Evolutionary conservation across 2,329 filamentous ascomycete genomes (phyloP), one percentile per base, ranked within the genome.

Genomic region (Hypoxylon sp.): DNA sequence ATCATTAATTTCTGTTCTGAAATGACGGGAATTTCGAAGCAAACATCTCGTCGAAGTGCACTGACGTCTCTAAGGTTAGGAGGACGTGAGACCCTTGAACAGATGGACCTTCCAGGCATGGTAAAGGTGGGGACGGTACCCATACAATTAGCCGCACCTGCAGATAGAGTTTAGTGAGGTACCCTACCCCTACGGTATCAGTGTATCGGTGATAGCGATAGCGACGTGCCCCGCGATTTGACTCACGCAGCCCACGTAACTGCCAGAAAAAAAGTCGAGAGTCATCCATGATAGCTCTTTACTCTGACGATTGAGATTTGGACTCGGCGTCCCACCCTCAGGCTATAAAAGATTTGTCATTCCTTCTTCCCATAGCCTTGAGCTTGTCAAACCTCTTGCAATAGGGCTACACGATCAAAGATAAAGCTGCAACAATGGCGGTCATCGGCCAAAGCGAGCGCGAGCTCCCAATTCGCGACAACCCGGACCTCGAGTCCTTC

Each of bases 401-500:
- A 11, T 17, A 51, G 42, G 19, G 44, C 29, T 7, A 27, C 47
- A 54, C 6, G 42, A 37, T 8, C 52, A 56, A 35, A 19, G 2
- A 29, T 35, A 47, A 21, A 37, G 17, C 13, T 13, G 46, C 37
- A 15, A 62, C 59, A 32, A 74, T 74, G 73, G 69, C 71, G 29
- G 59, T 31, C 32, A 60, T 70, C 15, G 48, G 19, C 19, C 57
- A 69, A 58, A 68, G 70, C 42, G 69, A 71, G 51, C 72, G 69
- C 50, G 72, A 71, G 63, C 58, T 75, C 39, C 75, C 75, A 15
- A 69, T 77, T 59, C 74, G 73, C 68, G 70, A 69, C 62, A 75
- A 72, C 57, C 72, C 74, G 56, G 74, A 75, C 57, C 69, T 76
- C 47, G 74, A 72, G 56, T 74, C 74, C 21, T 77, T 77, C 44